Conservation (phyloP, 2,329 filamentous ascomycete genomes). For the Dothideomycetes sp. region DNA sequence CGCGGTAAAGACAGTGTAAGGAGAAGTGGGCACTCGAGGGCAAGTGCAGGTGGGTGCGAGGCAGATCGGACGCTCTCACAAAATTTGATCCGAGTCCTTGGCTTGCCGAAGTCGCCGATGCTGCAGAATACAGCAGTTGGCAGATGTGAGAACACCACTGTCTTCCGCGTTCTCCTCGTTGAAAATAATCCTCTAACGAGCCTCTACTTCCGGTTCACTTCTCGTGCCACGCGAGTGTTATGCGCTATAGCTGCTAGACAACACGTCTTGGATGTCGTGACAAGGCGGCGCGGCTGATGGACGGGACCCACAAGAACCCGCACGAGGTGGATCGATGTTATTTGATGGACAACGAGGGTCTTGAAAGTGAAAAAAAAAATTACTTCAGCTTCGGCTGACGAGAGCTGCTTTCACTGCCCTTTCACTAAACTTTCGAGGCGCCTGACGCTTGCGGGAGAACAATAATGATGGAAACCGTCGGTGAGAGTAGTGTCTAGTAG, state of each 20-base stretch:
- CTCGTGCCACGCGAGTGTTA: neutral
- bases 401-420: too few species aligned
- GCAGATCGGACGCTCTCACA: conserved; percentile 3
- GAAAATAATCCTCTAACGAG: too few species aligned
- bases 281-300: neutral
- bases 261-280: neutral
- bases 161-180: too few species aligned
- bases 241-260: neutral
- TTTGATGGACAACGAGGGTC: neutral
- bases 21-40: conserved; percentile 1
- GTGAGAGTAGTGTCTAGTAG: neutral
- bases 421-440: neutral
- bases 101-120: conserved; percentile 8
- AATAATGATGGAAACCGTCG: neutral
- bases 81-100: conserved; percentile 4
- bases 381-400: too few species aligned
- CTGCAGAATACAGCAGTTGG: neutral
- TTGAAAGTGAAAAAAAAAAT: too few species aligned
- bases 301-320: neutral
- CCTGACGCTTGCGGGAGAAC: neutral
- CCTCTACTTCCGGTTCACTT: neutral
- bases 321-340: neutral
- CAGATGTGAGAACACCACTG: neutral
- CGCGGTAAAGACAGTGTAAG: neutral
- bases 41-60: conserved; percentile 4